These are phyloP conservation scores for Fusarium torreyae DNA, from an alignment of 2,329 filamentous ascomycete species.

Conservation along the genomic window DNA sequence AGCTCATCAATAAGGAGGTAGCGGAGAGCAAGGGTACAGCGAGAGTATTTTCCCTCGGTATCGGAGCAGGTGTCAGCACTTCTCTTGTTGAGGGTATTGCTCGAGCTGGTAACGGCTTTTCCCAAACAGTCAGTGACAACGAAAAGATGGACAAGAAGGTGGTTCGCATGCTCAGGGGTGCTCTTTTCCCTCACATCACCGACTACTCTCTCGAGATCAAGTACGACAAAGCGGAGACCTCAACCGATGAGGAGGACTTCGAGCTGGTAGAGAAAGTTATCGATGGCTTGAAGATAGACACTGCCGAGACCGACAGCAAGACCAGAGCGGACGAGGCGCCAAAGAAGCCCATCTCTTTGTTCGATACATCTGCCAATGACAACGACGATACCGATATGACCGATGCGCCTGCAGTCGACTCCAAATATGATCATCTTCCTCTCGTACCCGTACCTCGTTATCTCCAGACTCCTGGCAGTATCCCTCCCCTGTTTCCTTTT, in stretches of 20 bases:
- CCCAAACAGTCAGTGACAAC: slow-evolving; percentile 72
- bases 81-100: slow-evolving; percentile 69
- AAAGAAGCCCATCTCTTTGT: slow-evolving; percentile 71
- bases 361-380: slow-evolving; percentile 64
- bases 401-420: slow-evolving; percentile 40
- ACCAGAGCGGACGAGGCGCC: slow-evolving; percentile 17
- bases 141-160: slow-evolving; percentile 80
- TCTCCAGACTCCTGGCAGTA: slow-evolving; percentile 74
- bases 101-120: slow-evolving; percentile 69
- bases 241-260: slow-evolving; percentile 65
- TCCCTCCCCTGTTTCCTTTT: slow-evolving; percentile 78
- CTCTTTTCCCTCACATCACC: slow-evolving; percentile 75
- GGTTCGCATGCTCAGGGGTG: slow-evolving; percentile 81
- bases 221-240: slow-evolving; percentile 58
- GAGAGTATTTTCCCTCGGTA: slow-evolving; percentile 69
- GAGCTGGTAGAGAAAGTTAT: slow-evolving; percentile 73
- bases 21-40: slow-evolving; percentile 59
- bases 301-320: slow-evolving; percentile 18
- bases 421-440: slow-evolving; percentile 68
- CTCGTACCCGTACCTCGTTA: slow-evolving; percentile 66
- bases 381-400: slow-evolving; percentile 57
- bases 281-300: slow-evolving; percentile 62
- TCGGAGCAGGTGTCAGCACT: slow-evolving; percentile 66
- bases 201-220: slow-evolving; percentile 76
- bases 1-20: slow-evolving; percentile 61